Conservation (phyloP, 352 stramenopile species). For the Phytophthora citrophthora region DNA sequence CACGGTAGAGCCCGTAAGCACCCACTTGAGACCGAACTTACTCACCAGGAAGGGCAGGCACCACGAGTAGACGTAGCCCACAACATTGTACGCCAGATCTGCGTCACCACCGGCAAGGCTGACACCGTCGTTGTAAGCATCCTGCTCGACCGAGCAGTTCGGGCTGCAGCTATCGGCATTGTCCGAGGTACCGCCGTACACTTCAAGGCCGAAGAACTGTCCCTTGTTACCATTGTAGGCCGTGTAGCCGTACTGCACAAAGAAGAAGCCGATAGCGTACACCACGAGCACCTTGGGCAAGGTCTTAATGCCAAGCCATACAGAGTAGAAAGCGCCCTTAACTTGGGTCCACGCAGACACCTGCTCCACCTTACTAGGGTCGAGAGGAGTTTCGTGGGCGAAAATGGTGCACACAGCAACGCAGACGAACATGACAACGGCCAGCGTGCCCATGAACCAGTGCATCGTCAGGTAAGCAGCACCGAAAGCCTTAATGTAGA, state of each 20-base stretch:
- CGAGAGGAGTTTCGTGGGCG: constrained; percentile 40
- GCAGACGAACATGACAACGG: constrained; percentile 42
- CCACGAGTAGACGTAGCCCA: constrained; percentile 48
- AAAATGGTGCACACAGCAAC: constrained; percentile 28
- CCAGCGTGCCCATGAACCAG: constrained; percentile 33
- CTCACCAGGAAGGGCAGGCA: constrained; percentile 40
- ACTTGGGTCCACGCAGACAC: constrained; percentile 20
- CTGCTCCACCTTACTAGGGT: constrained; percentile 22
- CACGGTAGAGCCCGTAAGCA: constrained; percentile 29
- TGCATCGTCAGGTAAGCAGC: constrained; percentile 39
- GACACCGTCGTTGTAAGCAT: constrained; percentile 51
- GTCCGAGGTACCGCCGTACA: constrained; percentile 34
- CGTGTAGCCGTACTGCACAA: constrained; percentile 45
- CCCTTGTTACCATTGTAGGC: constrained; percentile 57
- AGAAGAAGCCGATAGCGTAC: constrained; percentile 42
- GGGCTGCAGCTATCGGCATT: constrained; percentile 33
- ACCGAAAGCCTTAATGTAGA: constrained; percentile 52
- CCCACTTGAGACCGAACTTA: constrained; percentile 48
- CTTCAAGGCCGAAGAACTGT: constrained; percentile 52
- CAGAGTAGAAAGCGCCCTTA: constrained; percentile 32
- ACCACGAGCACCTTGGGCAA: constrained; percentile 32
- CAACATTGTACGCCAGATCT: constrained; percentile 47
- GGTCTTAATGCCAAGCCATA: constrained; percentile 38
- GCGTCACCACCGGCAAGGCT: constrained; percentile 39
- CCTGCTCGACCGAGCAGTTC: constrained; percentile 32